These are phyloP conservation scores for Trichoderma oligosporum DNA, from an alignment of 2,329 filamentous ascomycete species.

Conservation along the genomic window DNA sequence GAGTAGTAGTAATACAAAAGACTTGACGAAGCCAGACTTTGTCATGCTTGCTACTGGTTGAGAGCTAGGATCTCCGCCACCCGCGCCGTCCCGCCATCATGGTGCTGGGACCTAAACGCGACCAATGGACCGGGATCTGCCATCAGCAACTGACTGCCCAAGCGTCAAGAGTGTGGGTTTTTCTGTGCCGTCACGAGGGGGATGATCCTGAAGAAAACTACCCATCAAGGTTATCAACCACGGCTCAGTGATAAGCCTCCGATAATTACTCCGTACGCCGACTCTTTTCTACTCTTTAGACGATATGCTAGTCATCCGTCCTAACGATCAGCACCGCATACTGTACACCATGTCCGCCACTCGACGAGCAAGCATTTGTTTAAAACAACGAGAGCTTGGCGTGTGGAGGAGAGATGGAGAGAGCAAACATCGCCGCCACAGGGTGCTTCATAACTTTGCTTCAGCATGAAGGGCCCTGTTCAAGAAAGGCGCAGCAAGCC, in stretches of 20 bases:
- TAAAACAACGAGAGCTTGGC: background rate
- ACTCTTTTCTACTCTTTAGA: background rate
- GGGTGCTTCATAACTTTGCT: background rate
- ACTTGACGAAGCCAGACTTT: background rate
- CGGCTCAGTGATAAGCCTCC: conserved; percentile 7
- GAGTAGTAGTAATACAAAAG: background rate
- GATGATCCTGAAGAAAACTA: background rate
- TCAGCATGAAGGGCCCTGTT: background rate
- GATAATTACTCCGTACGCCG: background rate
- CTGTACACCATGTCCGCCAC: too few species aligned
- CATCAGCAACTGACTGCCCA: background rate
- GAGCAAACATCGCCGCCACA: background rate
- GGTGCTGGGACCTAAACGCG: conserved; percentile 13
- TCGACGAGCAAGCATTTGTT: background rate
- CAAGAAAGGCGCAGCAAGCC: conserved; percentile 1
- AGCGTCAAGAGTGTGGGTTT: background rate
- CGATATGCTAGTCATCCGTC: background rate
- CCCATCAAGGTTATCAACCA: conserved; percentile 10
- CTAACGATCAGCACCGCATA: too few species aligned
- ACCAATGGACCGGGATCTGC: conserved; percentile 11
- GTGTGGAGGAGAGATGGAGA: background rate
- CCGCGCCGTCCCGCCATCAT: conserved; percentile 19
- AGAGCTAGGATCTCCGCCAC: conserved; percentile 10
- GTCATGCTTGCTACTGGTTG: conserved; percentile 6
- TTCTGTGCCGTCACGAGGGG: conserved; percentile 10